Base-by-base conservation (phyloP, 257 asterid genomes). In the Gentiana straminea region DNA sequence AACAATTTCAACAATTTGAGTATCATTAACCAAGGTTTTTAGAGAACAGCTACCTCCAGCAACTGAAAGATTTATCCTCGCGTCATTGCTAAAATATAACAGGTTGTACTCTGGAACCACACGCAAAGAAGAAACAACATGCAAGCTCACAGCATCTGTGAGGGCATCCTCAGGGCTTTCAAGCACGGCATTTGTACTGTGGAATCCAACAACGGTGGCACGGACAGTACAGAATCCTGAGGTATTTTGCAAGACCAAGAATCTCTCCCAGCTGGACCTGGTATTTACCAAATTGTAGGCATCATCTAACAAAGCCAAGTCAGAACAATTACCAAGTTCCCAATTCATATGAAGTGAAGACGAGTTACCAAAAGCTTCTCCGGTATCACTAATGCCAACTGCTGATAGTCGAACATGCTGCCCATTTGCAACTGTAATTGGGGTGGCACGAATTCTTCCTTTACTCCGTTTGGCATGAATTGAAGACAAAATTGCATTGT, bases 181-280 rank as follows among this genome's bases (percentile, higher is more conserved):
- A 64, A 62, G 55, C 57, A 54, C 65, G 59, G 61, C 52, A 54
- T 70, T 52, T 67, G 83, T 70, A 66, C 73, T 74, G 52, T 64
- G 45, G 13, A 74, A 72, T 59, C 86, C 79, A 55, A 55, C 60
- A 67, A 68, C 86, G 41, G 77, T 80, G 43, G 94, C 71, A 48
- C 86, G 86, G 55, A 86, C 80, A 62, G 64, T 61, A 63, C 97
- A 90, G 43, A 63, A 55, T 60, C 97, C 97, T 58, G 97, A 78
- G 50, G 84, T 54, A 64, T 86, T 84, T 74, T 74, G 84, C 84
- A 90, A 61, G 73, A 75, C 65, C 77, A 90, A 69, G 64, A 77
- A 79, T 75, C 78, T 82, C 66, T 90, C 97, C 97, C 97, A 90
- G 58, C 75, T 74, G 67, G 96, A 86, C 68, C 64, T 71, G 57